Evolutionary conservation across 768 basidiomycete genomes (phyloP), one percentile per base, ranked within the genome.

Genomic region (Tylopilus rubrobrunneus): DNA sequence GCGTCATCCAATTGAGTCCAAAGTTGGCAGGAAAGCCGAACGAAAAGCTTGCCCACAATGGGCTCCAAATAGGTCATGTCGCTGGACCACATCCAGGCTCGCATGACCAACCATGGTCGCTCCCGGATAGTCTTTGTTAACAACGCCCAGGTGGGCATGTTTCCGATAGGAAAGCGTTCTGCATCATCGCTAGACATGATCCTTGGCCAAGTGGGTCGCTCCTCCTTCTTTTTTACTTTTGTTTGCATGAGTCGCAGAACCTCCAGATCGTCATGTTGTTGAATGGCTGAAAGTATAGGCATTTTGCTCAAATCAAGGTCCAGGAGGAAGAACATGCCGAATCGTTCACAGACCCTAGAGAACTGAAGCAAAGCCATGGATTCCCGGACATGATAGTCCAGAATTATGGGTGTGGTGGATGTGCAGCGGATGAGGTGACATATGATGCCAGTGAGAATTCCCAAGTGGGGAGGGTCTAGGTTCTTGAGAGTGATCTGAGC

Each of bases 321-420:
- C 4, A 25, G 4, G 3, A 59, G 21, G 19, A 59, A 59, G 33
- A 57, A 57, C 37, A 59, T 57, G 17, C 21, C 27, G 12, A 49
- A 50, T 8, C 3, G 5, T 2, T 57, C 48, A 19, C 39, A 51
- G 0, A 54, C 6, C 2, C 40, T 23, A 3, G 50, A 34, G 3
- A 53, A 60, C 11, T 41, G 28, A 6, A 60, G 56, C 10, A 58
- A 19, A 0, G 53, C 44, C 29, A 60, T 50, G 8, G 59, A 60
- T 42, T 61, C 48, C 1, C 37, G 2, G 1, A 59, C 45, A 53
- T 61, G 57, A 19, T 28, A 19, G 11, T 45, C 44, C n/a, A 50
- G 25, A 36, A 59, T 49, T 21, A 59, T 56, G 0, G 51, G 51
- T 2, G 58, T 61, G 2, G 48, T 48, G 5, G 34, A 47, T 45